Evolutionary conservation across 1,284 basidiomycete species (phyloP), one percentile per base, ranked within the genome.

Genomic region (Irpex sp.): DNA sequence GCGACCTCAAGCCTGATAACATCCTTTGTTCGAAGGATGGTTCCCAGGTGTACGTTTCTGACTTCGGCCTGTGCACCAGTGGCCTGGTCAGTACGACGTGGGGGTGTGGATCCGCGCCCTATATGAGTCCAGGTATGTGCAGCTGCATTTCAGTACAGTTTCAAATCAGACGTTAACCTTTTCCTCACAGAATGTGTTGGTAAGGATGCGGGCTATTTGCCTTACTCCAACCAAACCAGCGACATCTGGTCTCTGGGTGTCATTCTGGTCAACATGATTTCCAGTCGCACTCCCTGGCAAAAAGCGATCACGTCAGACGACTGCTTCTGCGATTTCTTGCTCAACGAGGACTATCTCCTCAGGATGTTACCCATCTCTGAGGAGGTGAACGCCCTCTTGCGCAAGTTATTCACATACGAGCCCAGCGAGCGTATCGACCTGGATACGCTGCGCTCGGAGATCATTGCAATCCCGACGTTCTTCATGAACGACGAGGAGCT

Each of bases 231-330:
- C 19, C 80, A 80, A 21, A 81, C 85, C 64, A 91, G 88, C 73
- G 96, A 98, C 72, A 84, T 98, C 64, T 98, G 97, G 97, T 89
- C 95, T 2, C 81, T 98, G 11, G 76, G 75, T n/a, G 64, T 75
- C 58, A 71, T 76, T 53, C 70, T 77, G 55, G 58, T 73, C 60
- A 97, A 97, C 76, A 85, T 98, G 77, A 88, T 94, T 51, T 91
- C 90, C 66, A 90, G 91, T 35, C 85, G 90, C 39, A 93, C 91
- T 72, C 95, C 94, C 4, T 98, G 96, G 97, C 83, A 85, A 64
- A 81, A 84, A 68, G 94, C 96, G 2, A 84, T 80, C 55, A 76
- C 81, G 3, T 78, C 81, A 36, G 95, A 98, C 75, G 83, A 86
- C 49, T 90, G 87, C 43, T 97, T 93, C 79, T 74, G 56, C 8